Evolutionary conservation across 1,284 basidiomycete genomes (phyloP), one percentile per base, ranked within the genome.

Genomic region (Tylopilus orsonianus): DNA sequence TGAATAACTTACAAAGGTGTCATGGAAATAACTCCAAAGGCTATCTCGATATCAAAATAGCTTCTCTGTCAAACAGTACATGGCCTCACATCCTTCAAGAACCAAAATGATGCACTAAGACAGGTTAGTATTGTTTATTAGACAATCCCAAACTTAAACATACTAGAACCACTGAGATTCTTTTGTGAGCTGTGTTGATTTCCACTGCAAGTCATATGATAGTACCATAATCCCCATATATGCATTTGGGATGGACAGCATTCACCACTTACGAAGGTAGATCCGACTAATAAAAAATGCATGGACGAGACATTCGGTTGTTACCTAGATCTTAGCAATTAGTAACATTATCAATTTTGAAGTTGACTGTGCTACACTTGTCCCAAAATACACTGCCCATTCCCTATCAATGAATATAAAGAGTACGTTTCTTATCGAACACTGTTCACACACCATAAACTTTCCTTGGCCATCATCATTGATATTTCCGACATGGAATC

Each of bases 1-100:
- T 35, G 1, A 50, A 49, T 3, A n/a, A 51, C 63, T 23, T 36
- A 66, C 60, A 49, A 16, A 23, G 5, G 34, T 8, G 56, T 4
- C n/a, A 67, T 79, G 5, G 75, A 78, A 23, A 65, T 61, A 8
- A 72, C 30, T 41, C 75, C 45, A 62, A 73, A 54, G 32, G 19
- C 58, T 58, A 26, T 19, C 13, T 35, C 18, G 1, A 19, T 37
- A 27, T 54, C 12, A 62, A 8, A 29, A 43, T 26, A 12, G 29
- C 14, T 5, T 18, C 12, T 9, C 29, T 16, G 26, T 0, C 12
- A 1, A 41, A 18, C 7, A 0, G 4, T 22, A 24, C 14, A 38
- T 39, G 5, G 1, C 1, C 18, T 52, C 37, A 66, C 64, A 38
- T 50, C 44, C 52, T 56, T 62, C 60, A 40, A 66, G 46, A 12